Base-by-base conservation (phyloP, 208 protist genomes). In the Vickermania ingenoplastis region DNA sequence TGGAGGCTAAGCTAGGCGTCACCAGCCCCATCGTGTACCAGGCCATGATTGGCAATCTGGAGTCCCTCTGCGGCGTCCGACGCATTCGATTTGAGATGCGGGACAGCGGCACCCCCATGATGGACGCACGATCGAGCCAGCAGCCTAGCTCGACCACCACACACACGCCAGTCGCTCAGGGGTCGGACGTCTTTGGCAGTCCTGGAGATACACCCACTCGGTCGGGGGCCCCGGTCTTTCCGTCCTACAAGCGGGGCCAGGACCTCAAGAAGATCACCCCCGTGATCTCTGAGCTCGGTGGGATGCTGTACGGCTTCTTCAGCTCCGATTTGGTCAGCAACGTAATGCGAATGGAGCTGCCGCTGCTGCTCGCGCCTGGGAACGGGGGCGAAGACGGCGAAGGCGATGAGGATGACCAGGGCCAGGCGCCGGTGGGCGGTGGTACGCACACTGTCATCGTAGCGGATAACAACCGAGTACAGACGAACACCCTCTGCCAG, bases 401-500 rank as follows among this genome's bases (percentile, higher is more conserved):
- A 11, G 13, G 21, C 3, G 56, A 61, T 17, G 5, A 56, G 7
- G 14, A 50, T 22, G 61, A 41, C 14, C 14, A 25, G 1, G 2
- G 25, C 27, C 45, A 21, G 22, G 28, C 14, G 21, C 31, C 56
- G 0, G 56, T 63, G n/a, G 57, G 30, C 11, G 59, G 67, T 13
- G 75, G 70, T 29, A 70, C 78, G 36, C 72, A 83, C 28, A 83
- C 83, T n/a, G 81, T 89, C 1, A 61, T 94, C 45, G 69, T 94
- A 51, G 88, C 83, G 4, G 85, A 91, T 28, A 74, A 63, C 61
- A 73, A 90, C 65, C 72, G 71, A 14, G 71, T 70, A 49, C 74
- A 92, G 49, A 81, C 79, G 57, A 75, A 82, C 57, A 58, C 65
- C 41, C 65, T 94, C 14, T 92, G 84, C 60, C 74, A 81, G 57